Evolutionary conservation across 805 yeast species (phyloP), one percentile per base, ranked within the genome.

Genomic region (Blastobotrys americana): DNA sequence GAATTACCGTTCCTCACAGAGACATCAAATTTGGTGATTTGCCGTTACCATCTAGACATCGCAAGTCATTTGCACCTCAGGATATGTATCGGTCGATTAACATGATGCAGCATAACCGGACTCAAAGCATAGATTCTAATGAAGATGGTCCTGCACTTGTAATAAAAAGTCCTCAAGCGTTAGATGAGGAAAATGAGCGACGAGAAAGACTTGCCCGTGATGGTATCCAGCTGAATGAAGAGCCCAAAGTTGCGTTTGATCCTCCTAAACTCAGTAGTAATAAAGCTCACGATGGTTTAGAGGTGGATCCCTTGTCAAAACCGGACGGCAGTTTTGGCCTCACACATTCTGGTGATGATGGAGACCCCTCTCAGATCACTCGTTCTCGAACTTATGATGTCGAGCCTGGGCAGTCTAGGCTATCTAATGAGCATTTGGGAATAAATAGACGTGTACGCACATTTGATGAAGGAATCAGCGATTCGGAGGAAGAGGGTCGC

Each of bases 11-110:
- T 15, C 42, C 36, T 17, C 49, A 60, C 65, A 48, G 55, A n/a
- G 66, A 64, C 37, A 80, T 82, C 53, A 68, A 70, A 43, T 82
- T 82, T 58, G 88, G 77, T 2, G 64, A 59, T 5, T 65, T 82
- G 20, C 77, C 84, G 0, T 67, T 49, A 5, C 57, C 55, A 2
- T 45, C 41, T n/a, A 43, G 54, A 17, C 46, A 51, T 22, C 23
- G 45, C 42, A 35, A 53, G n/a, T 76, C 79, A 18, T 67, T 84
- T 9, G 80, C 82, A 27, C 95, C 96, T 1, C 76, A 82, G 40
- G 96, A 89, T 57, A 81, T 88, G 78, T 82, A 72, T 59, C 72
- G 82, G 68, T 87, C 96, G 3, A 82, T 88, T 53, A 80, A 87
- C 35, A 79, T 88, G 81, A 67, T 89, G 66, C 82, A 82, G 53